These are phyloP conservation scores for Reticulomyxa filosa DNA, from an alignment of 78 protist genomes.

Conservation along the genomic window DNA sequence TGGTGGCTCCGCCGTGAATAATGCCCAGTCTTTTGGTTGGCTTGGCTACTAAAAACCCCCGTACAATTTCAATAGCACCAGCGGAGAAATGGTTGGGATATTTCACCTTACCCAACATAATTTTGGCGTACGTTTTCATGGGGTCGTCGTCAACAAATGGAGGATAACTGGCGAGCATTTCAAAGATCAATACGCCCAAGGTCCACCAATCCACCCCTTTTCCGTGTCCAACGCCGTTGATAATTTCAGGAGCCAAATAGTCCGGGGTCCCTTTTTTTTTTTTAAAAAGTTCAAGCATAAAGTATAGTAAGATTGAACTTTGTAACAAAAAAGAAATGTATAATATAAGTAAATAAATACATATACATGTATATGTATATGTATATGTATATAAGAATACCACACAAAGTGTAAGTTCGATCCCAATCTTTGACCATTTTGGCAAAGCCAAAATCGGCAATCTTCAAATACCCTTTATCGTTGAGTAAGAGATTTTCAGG, in stretches of 20 bases:
- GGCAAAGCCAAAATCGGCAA: conserved; percentile 10
- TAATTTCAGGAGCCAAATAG: too few species aligned
- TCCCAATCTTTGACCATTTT: not conserved
- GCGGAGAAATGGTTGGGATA: not conserved
- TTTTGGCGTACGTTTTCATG: conserved; percentile 5
- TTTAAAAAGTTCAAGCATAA: too few species aligned
- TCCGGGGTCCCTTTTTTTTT: too few species aligned
- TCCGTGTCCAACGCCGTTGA: too few species aligned
- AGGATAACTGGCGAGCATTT: not conserved
- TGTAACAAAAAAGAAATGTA: too few species aligned
- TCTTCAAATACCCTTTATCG: not conserved
- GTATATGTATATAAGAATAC: too few species aligned
- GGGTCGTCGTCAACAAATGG: conserved; percentile 11
- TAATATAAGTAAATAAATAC: too few species aligned
- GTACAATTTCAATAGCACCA: not conserved
- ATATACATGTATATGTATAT: too few species aligned
- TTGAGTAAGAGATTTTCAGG: conserved; percentile 1
- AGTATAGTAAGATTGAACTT: too few species aligned
- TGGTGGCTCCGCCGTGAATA: not conserved
- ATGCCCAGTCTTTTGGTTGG: conserved; percentile 4
- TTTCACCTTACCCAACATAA: not conserved
- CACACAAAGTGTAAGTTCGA: too few species aligned
- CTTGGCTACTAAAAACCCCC: not conserved
- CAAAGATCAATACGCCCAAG: not conserved
- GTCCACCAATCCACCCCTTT: conserved; percentile 9